A percentile compares a stretch with the other conserved stretches of the same genome.
Evolutionary conservation across 2,329 filamentous ascomycete species (phyloP).

Genomic region (Monosporascus cannonballus): DNA sequence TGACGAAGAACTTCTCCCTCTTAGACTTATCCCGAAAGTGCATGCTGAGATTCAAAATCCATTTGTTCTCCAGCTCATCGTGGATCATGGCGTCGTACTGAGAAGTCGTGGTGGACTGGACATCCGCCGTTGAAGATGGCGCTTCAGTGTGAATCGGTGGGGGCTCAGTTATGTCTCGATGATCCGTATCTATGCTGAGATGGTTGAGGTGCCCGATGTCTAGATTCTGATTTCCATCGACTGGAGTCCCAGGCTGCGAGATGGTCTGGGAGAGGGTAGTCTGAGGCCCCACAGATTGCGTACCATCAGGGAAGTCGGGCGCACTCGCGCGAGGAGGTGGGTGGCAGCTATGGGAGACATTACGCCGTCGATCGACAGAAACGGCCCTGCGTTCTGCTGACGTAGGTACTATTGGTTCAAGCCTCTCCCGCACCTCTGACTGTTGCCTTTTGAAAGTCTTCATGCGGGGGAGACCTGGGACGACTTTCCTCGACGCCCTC

Average conservation of each 20-base stretch:
- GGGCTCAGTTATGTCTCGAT: constrained; percentile 22
- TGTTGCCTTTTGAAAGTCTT: constrained; percentile 78
- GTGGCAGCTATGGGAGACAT: constrained; percentile 26
- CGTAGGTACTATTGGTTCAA: constrained; percentile 60
- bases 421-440: constrained; percentile 70
- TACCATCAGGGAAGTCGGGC: constrained; percentile 36
- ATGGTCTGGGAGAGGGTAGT: constrained; percentile 17
- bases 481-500: constrained; percentile 53
- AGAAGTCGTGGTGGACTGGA: constrained; percentile 43
- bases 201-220: constrained; percentile 16
- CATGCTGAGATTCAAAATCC: constrained; percentile 98
- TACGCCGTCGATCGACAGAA: constrained; percentile 53
- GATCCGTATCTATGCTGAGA: constrained; percentile 13
- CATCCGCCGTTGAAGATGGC: constrained; percentile 28
- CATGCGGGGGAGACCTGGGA: constrained; percentile 69
- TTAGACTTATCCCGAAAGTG: constrained; percentile 91
- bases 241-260: constrained; percentile 25
- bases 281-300: constrained; percentile 18
- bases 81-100: constrained; percentile 61
- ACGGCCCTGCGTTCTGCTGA: constrained; percentile 64
- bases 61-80: constrained; percentile 77
- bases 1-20: constrained; percentile 96
- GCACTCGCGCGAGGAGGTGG: constrained; percentile 42
- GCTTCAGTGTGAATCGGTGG: constrained; percentile 10
- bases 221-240: constrained; percentile 27